phyloP scores from a whole-genome alignment of 2,329 filamentous ascomycete species.

The Thelonectria blattea region DNA sequence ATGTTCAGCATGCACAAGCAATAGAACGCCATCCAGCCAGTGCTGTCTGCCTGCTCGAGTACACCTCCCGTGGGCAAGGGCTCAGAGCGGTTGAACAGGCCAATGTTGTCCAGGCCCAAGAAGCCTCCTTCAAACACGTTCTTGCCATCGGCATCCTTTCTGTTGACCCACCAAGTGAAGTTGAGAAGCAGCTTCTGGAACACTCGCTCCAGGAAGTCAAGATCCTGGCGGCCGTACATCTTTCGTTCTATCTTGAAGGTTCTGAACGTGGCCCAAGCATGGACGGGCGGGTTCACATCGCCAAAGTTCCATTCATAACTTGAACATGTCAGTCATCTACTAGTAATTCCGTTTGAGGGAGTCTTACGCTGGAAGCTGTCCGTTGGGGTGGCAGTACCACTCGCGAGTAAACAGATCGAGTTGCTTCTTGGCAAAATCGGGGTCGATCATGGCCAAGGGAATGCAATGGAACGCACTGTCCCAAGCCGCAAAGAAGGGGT shows the following conservation, averaged over 20 bases:
- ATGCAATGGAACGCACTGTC: conserved; percentile 98
- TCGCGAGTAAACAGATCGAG: conserved; percentile 94
- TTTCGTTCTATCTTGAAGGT: conserved; percentile 99
- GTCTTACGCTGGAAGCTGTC: conserved; percentile 83
- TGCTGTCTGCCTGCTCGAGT: conserved; percentile 95
- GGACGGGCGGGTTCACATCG: conserved; percentile 94
- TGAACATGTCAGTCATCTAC: conserved; percentile 19
- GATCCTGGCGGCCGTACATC: conserved; percentile 90
- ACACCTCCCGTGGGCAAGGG: conserved; percentile 91
- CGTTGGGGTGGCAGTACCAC: conserved; percentile 99
- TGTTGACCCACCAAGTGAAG: conserved; percentile 99
- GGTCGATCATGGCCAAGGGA: conserved; percentile 94
- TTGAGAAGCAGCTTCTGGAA: conserved; percentile 96
- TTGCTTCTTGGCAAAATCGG: conserved; percentile 97
- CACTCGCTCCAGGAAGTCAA: conserved; percentile 94
- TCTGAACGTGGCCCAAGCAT: conserved; percentile 94
- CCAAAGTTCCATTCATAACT: conserved; percentile 95
- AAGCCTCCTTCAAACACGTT: conserved; percentile 98
- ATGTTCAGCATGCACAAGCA: conserved; percentile 97
- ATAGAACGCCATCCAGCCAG: conserved; percentile 99
- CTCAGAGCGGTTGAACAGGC: conserved; percentile 95
- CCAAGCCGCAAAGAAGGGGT: conserved; percentile 97
- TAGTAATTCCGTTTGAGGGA: not conserved
- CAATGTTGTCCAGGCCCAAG: conserved; percentile 95
- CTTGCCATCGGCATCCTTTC: conserved; percentile 92